Percentiles rank a stretch among this genome's conserved stretches.
phyloP scores from a whole-genome alignment of 768 basidiomycete species.

The Mycena filopes region DNA sequence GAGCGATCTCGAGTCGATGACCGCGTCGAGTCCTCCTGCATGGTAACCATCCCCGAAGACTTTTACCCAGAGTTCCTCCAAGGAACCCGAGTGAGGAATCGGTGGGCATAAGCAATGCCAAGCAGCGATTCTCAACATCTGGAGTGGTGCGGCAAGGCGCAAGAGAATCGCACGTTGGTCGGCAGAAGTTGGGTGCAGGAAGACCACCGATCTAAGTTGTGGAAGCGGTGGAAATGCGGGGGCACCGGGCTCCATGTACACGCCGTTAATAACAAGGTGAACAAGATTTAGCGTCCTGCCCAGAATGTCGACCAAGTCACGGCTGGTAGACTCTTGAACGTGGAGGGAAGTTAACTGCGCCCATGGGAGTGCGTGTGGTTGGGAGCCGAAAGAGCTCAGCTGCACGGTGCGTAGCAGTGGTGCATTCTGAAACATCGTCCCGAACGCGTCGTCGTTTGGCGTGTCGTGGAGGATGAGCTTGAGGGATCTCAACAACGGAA shows the following conservation, averaged over 20 bases:
- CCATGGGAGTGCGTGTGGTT: background rate
- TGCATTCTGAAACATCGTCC: background rate
- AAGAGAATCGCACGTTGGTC: background rate
- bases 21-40: too few relatives aligned
- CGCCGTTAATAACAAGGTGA: background rate
- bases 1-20: too few relatives aligned
- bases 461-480: background rate
- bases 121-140: background rate
- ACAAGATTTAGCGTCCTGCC: background rate
- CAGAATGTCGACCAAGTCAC: background rate
- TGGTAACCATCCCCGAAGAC: too few relatives aligned
- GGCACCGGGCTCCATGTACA: too few relatives aligned
- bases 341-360: background rate
- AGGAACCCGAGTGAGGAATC: background rate
- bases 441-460: background rate
- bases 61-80: background rate
- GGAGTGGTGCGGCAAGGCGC: background rate
- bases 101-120: background rate
- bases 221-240: background rate
- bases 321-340: background rate
- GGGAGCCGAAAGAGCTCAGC: background rate
- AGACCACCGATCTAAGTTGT: background rate
- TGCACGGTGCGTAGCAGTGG: background rate
- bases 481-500: background rate
- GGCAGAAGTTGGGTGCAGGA: background rate